Evolutionary conservation across 176 grass and related monocot genomes (phyloP).

Genomic region (Alopecurus myosuroides): DNA sequence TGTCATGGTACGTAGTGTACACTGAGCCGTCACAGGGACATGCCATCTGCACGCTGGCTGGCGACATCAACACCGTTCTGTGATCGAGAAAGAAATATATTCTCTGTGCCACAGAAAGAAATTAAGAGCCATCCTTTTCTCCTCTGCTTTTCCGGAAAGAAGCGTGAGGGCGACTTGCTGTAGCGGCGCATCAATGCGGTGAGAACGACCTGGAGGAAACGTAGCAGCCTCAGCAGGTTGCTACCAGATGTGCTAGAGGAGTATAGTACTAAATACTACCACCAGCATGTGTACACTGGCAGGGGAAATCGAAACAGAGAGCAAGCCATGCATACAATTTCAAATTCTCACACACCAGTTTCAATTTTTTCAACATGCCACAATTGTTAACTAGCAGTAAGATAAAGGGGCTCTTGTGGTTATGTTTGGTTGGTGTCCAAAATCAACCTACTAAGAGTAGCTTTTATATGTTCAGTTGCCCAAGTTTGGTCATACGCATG

Average conservation of each 20-base stretch:
- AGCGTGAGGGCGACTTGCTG: conserved; percentile 3
- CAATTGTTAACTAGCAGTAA: neutral
- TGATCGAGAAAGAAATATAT: neutral
- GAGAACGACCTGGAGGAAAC: neutral
- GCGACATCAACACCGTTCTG: conserved; percentile 10
- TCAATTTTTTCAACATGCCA: neutral
- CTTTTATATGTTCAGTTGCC: neutral
- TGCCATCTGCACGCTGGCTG: neutral
- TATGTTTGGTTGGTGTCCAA: neutral
- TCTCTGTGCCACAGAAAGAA: neutral
- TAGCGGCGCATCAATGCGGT: conserved; percentile 37
- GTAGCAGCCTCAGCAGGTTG: neutral
- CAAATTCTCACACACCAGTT: neutral
- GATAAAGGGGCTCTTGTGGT: neutral
- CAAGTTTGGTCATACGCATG: neutral
- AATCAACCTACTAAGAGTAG: neutral
- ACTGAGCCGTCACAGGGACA: conserved; percentile 15
- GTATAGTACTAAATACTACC: neutral
- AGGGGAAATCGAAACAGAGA: too few species aligned
- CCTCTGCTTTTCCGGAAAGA: neutral
- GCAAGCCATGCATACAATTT: too few species aligned
- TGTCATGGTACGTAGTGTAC: neutral
- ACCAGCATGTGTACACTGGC: too few species aligned
- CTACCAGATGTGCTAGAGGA: neutral
- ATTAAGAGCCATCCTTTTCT: neutral